Base-by-base conservation (phyloP, 345 rosid species). In the Pseudoturritis turrita region DNA sequence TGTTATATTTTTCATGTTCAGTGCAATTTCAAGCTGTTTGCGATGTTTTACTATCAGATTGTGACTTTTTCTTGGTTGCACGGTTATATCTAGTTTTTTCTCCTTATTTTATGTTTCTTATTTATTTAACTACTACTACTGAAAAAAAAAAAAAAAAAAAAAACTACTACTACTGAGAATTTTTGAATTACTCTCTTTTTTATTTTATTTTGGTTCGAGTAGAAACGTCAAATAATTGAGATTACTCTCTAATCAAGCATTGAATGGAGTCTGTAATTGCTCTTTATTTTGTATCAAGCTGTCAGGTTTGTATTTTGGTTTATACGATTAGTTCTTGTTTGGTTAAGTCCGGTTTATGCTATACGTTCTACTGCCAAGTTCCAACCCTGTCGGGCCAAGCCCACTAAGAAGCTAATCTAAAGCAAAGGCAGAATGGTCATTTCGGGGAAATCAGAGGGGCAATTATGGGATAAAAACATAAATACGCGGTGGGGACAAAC, bases 161-260 rank as follows among this genome's bases (percentile, higher is more conserved):
- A n/a, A n/a, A n/a, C n/a, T n/a, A n/a, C n/a, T n/a, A n/a, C n/a
- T n/a, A n/a, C 35, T 7, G 40, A 33, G 43, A 35, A 18, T 33
- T 35, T 56, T 56, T 35, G 26, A 35, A 33, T 56, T 56, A 10
- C 56, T 51, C 56, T 25, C 33, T 2, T 11, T 9, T 17, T 22
- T 13, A 12, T 11, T 25, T 6, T 3, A n/a, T n/a, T n/a, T n/a
- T n/a, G n/a, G n/a, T n/a, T n/a, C n/a, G n/a, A n/a, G n/a, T n/a
- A n/a, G n/a, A n/a, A 52, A 52, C 58, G 58, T 53, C n/a, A n/a
- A 53, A n/a, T 53, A 53, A 53, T n/a, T 53, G 21, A 52, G 35
- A 25, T 43, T 43, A n/a, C 19, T 17, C 22, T 11, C 1, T 37
- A 37, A 11, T n/a, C n/a, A n/a, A n/a, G n/a, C n/a, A n/a, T n/a